Conservation (phyloP, 371 early-diverging fungal species). For the Rhizomucor miehei region DNA sequence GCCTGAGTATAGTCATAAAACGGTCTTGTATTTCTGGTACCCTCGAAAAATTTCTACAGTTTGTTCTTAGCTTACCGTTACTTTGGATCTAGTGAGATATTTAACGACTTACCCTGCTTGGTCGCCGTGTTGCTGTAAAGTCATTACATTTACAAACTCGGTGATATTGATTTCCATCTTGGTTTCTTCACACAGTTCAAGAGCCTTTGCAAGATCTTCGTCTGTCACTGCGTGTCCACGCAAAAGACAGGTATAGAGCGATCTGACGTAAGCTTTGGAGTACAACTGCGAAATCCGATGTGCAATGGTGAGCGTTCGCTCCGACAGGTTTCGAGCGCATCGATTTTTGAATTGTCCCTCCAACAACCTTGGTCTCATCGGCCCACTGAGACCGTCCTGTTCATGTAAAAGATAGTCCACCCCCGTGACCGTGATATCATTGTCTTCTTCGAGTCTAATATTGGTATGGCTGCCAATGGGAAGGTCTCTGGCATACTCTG, state of each 20-base stretch:
- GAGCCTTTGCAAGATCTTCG: constrained; percentile 55
- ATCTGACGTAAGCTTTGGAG: constrained; percentile 59
- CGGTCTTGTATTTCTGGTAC: constrained; percentile 28
- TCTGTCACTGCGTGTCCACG: constrained; percentile 53
- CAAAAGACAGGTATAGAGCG: constrained; percentile 61
- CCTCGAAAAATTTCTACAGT: background rate
- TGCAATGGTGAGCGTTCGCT: constrained; percentile 30
- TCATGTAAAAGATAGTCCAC: constrained; percentile 34
- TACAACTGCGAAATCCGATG: constrained; percentile 41
- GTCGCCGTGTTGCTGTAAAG: constrained; percentile 39
- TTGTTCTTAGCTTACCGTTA: no score
- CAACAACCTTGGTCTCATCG: constrained; percentile 28
- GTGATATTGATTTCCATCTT: constrained; percentile 72
- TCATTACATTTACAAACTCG: constrained; percentile 62
- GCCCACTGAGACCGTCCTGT: constrained; percentile 37
- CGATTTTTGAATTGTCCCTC: constrained; percentile 29
- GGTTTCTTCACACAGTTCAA: constrained; percentile 58
- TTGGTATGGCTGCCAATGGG: constrained; percentile 1
- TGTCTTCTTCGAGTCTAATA: constrained; percentile 4
- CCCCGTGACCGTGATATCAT: constrained; percentile 16
- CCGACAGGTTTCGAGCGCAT: constrained; percentile 18
- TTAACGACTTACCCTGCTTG: constrained; percentile 45
- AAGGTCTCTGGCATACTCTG: background rate
- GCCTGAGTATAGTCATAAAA: constrained; percentile 54
- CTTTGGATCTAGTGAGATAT: no score